Conservation (phyloP, 176 grass and related monocot genomes). For the Microstegium vimineum region DNA sequence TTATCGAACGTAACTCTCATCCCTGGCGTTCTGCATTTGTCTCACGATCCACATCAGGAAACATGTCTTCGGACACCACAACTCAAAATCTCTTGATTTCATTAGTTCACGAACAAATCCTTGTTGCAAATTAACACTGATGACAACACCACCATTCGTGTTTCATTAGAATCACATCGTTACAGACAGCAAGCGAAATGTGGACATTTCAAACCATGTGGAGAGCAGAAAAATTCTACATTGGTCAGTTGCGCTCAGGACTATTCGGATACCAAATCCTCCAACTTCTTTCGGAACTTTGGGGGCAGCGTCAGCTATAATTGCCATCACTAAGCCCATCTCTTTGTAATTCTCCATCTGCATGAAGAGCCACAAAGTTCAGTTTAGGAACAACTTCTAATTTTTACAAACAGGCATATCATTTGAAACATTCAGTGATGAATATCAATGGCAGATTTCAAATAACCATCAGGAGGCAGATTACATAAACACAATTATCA, state of each 20-base stretch:
- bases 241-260: not conserved
- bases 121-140: not conserved
- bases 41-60: not conserved
- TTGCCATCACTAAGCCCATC: conserved; percentile 67
- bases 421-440: not conserved
- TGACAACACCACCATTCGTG: not conserved
- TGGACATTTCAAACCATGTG: not conserved
- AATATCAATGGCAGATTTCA: not conserved
- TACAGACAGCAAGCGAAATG: not conserved
- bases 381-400: not conserved
- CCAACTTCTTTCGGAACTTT: conserved; percentile 51
- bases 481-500: no score
- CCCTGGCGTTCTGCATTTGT: not conserved
- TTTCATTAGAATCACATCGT: not conserved
- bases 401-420: not conserved
- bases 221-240: conserved; percentile 18
- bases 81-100: not conserved
- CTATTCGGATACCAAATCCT: conserved; percentile 37
- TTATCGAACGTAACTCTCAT: not conserved
- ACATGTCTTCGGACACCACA: not conserved
- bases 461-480: not conserved
- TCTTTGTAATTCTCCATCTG: conserved; percentile 84
- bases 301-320: conserved; percentile 56
- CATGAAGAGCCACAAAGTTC: not conserved
- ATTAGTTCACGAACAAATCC: not conserved